Base-by-base conservation (phyloP, 352 stramenopile genomes). In the Phytophthora brassicae region DNA sequence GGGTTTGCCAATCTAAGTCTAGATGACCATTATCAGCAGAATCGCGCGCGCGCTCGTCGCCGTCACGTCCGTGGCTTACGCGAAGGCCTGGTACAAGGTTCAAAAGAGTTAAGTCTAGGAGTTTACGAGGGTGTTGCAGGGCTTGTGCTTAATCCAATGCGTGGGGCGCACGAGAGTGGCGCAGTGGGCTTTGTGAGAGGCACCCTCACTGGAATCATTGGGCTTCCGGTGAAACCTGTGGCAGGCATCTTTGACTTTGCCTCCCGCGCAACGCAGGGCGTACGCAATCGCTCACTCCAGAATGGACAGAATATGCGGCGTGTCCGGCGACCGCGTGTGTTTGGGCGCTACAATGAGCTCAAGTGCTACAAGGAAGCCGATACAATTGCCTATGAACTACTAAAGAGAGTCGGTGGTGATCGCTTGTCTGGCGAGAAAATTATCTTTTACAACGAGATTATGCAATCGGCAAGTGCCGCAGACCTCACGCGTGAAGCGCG, bases 361-460 rank as follows among this genome's bases (percentile, higher is more conserved):
- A 94, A 90, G 43, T 92, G 78, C 62, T 96, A 95, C 74, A 94
- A 94, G 55, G 86, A 96, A 74, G 86, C 84, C 4, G 88, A 96
- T 48, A 84, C 84, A 11, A 89, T 94, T 54, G 88, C 88, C 16
- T 92, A 94, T 50, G 84, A 94, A 50, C 52, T 96, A 55, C 70
- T 96, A 8, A 89, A 86, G 58, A 81, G 84, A 33, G 90, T 86
- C 0, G 84, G 81, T 2, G 85, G 85, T 6, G 47, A 74, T 7
- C 84, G 83, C 44, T 50, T 95, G 3, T 87, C 80, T 1, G 72
- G 79, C 3, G 86, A 94, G 56, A 95, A 96, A 57, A 92, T 96
- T 56, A 84, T 96, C 41, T 96, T 92, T 47, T 93, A 95, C 72
- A 88, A 90, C 46, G 84, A 93, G 61, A 83, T 96, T 45, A 63